Evolutionary conservation across 306 rosid species (phyloP).

Genomic region (Macrotyloma uniflorum): DNA sequence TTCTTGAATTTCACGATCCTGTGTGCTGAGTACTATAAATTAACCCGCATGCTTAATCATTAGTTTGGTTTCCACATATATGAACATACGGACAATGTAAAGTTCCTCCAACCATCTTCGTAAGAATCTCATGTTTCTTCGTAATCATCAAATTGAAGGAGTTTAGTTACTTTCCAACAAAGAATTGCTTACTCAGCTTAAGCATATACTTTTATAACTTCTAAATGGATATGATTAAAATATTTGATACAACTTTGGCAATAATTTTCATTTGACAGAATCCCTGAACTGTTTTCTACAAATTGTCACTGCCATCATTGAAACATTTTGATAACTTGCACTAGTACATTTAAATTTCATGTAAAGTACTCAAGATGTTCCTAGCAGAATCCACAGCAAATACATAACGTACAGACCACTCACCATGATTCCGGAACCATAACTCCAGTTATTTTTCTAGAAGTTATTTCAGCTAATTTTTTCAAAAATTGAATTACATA

Average conservation of each 20-base stretch:
- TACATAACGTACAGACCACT: not conserved
- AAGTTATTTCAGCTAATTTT: not conserved
- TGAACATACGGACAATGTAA: not conserved
- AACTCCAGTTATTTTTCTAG: not conserved
- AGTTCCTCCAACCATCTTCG: not conserved
- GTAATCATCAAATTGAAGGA: not conserved
- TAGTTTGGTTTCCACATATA: slow-evolving; percentile 5
- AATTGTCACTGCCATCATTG: not conserved
- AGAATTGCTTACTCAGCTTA: slow-evolving; percentile 2
- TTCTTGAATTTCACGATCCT: slow-evolving; percentile 31
- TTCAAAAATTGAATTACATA: not conserved
- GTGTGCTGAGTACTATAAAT: not conserved
- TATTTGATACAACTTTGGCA: not conserved
- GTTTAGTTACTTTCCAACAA: not conserved
- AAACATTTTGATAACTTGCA: not conserved
- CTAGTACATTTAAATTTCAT: not conserved
- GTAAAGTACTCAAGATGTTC: not conserved
- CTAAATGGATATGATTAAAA: slow-evolving; percentile 6
- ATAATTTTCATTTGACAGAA: not conserved
- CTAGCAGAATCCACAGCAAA: not conserved
- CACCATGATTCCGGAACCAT: not conserved
- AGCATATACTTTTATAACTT: slow-evolving; percentile 22
- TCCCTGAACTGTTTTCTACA: not conserved
- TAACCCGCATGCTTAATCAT: not conserved
- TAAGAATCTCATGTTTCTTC: slow-evolving; percentile 14